A percentile compares a stretch with the other conserved stretches of the same genome.
Conservation (phyloP, 805 yeast species). For the Blastobotrys robertii region DNA sequence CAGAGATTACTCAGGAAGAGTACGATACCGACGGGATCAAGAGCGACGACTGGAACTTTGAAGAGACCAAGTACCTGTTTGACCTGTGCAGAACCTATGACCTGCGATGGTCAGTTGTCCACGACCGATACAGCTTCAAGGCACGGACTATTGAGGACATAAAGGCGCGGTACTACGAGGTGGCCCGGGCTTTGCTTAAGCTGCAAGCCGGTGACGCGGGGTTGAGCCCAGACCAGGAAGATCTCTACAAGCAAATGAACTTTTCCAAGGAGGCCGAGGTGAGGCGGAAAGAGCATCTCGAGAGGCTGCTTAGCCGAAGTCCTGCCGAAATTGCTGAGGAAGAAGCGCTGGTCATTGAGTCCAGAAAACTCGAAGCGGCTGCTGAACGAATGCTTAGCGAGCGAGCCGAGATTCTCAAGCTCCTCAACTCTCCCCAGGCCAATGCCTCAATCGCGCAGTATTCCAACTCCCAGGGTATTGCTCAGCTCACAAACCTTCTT, state of each 20-base stretch:
- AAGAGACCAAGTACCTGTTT: conserved; percentile 74
- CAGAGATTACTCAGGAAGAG: conserved; percentile 54
- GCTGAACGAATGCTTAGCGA: conserved; percentile 83
- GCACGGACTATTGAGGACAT: conserved; percentile 62
- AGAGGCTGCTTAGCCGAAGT: conserved; percentile 64
- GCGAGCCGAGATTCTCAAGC: conserved; percentile 63
- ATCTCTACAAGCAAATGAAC: conserved; percentile 52
- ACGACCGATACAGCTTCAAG: conserved; percentile 44
- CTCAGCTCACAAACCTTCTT: conserved; percentile 73
- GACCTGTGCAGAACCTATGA: conserved; percentile 46
- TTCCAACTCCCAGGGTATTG: conserved; percentile 77
- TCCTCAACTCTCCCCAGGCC: conserved; percentile 80
- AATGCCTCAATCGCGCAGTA: conserved; percentile 63
- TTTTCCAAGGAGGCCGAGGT: conserved; percentile 64
- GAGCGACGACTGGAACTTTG: conserved; percentile 55
- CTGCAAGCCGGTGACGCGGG: conserved; percentile 32
- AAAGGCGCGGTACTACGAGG: conserved; percentile 68
- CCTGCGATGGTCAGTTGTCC: conserved; percentile 59
- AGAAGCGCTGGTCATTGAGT: conserved; percentile 86
- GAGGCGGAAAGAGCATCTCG: conserved; percentile 72
- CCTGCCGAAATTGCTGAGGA: conserved; percentile 99
- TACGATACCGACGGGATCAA: conserved; percentile 33
- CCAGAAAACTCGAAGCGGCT: conserved; percentile 82
- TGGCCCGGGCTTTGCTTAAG: conserved; percentile 47
- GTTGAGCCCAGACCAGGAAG: conserved; percentile 34